Evolutionary conservation across 495 filamentous ascomycete species (phyloP).

Genomic region (Bacidia gigantensis): DNA sequence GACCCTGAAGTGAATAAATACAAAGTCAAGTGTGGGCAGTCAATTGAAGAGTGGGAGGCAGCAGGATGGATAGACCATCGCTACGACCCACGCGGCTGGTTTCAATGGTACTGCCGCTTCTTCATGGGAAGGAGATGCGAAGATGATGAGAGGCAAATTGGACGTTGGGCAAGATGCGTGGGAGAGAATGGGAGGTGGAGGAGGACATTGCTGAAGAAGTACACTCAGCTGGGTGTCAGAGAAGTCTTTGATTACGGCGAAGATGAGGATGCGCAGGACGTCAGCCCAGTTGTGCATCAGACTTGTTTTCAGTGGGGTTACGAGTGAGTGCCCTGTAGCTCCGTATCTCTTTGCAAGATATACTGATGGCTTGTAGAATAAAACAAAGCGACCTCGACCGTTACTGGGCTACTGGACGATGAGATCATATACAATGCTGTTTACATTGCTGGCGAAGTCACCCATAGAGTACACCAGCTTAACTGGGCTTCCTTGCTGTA

Average conservation of each 20-base stretch:
- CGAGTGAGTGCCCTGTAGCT: conserved; percentile 9
- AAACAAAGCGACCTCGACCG: conserved; percentile 31
- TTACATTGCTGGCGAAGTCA: not conserved
- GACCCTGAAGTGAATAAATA: conserved; percentile 34
- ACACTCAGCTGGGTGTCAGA: conserved; percentile 27
- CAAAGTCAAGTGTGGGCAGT: conserved; percentile 33
- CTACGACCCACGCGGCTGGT: conserved; percentile 35
- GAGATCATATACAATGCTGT: no score
- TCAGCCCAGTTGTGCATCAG: conserved; percentile 38
- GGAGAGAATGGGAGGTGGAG: conserved; percentile 34
- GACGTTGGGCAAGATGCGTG: conserved; percentile 33
- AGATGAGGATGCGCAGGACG: conserved; percentile 27
- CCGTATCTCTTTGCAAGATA: not conserved
- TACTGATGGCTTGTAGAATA: conserved; percentile 11
- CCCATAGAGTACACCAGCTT: not conserved
- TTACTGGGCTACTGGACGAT: conserved; percentile 25
- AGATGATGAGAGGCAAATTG: conserved; percentile 35
- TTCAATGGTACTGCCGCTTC: conserved; percentile 39
- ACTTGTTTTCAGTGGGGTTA: conserved; percentile 39
- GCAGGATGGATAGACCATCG: conserved; percentile 34
- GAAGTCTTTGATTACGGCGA: conserved; percentile 34
- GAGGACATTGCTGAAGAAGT: conserved; percentile 31
- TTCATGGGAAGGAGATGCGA: conserved; percentile 33
- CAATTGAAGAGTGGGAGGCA: conserved; percentile 37
- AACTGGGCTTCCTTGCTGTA: conserved; percentile 7